Percentiles rank a stretch among this genome's conserved stretches.
phyloP scores from a whole-genome alignment of 305 asterid genomes.

The Fraxinus greggii region DNA sequence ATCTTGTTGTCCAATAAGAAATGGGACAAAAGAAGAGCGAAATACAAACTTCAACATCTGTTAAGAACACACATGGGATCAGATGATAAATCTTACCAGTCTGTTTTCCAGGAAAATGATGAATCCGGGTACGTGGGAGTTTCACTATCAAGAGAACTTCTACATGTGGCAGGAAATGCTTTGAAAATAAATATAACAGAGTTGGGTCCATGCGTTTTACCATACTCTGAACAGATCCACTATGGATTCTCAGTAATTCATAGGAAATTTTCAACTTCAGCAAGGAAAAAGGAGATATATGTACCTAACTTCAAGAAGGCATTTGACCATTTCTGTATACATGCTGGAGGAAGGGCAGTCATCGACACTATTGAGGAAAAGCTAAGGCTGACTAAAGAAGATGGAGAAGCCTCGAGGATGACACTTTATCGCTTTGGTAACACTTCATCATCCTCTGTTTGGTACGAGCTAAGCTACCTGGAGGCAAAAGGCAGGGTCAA shows the following conservation, averaged over 20 bases:
- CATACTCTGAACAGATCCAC: constrained; percentile 39
- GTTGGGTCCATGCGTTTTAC: constrained; percentile 45
- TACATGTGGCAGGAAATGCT: constrained; percentile 47
- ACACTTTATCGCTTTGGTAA: constrained; percentile 56
- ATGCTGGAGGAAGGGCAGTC: constrained; percentile 57
- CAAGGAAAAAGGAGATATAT: constrained; percentile 27
- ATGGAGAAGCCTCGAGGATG: constrained; percentile 60
- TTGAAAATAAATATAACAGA: constrained; percentile 46
- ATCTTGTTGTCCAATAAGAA: constrained; percentile 43
- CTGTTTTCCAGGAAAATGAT: constrained; percentile 39
- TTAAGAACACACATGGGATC: constrained; percentile 31
- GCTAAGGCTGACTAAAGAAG: constrained; percentile 46
- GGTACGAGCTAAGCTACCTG: constrained; percentile 59
- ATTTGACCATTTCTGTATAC: constrained; percentile 58
- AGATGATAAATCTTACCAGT: constrained; percentile 45
- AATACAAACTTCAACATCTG: constrained; percentile 35
- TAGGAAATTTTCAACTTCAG: constrained; percentile 15
- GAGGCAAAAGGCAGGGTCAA: constrained; percentile 58
- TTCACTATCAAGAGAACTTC: constrained; percentile 41
- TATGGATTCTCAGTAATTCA: constrained; percentile 33
- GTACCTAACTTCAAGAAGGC: constrained; percentile 52
- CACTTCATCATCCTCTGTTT: constrained; percentile 60
- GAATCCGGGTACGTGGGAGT: constrained; percentile 37
- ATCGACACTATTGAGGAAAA: constrained; percentile 50
- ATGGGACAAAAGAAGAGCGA: constrained; percentile 31